Evolutionary conservation across 148 eudicot genomes (phyloP), one percentile per base, ranked within the genome.

Genomic region (Spergularia bocconei): DNA sequence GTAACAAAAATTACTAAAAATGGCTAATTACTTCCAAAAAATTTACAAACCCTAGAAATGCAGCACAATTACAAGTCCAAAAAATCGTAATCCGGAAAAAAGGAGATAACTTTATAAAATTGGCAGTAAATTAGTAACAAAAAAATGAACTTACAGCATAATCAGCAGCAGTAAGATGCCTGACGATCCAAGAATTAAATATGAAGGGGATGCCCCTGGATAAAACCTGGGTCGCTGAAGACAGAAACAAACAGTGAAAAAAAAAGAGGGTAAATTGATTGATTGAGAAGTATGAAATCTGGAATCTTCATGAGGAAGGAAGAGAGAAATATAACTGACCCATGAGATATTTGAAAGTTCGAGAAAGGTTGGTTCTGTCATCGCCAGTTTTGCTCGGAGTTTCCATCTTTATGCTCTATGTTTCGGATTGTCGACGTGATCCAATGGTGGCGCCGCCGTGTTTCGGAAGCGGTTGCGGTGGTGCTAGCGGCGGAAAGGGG

Each of bases 141-240:
- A 10, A 4, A 71, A 39, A 48, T 23, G 23, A 65, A 62, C 80
- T 82, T 85, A 96, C 99, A 73, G 99, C 99, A 70, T 92, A 96
- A 76, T 96, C 98, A 79, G 79, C 79, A 74, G 84, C 89, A 17
- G 97, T 88, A 50, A 96, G 94, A 85, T 91, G 98, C 58, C 99
- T 82, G 60, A 96, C 88, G 59, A 92, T 88, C 99, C 99, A 96
- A 1, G 99, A 83, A 82, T 96, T 96, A 82, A 96, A 91, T 72
- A 92, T 82, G 70, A 96, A 96, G 0, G 98, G 98, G 54, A 96
- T 92, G 70, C 97, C 99, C 59, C 99, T 84, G 1, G 99, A 89
- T 72, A 96, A 70, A 73, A 96, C 83, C 79, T 96, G 99, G 23
- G 99, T 96, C 50, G 97, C 99, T 96, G 85, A 19, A 81, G 11